Evolutionary conservation across 768 basidiomycete genomes (phyloP).

Genomic region (Collybia mongolica): DNA sequence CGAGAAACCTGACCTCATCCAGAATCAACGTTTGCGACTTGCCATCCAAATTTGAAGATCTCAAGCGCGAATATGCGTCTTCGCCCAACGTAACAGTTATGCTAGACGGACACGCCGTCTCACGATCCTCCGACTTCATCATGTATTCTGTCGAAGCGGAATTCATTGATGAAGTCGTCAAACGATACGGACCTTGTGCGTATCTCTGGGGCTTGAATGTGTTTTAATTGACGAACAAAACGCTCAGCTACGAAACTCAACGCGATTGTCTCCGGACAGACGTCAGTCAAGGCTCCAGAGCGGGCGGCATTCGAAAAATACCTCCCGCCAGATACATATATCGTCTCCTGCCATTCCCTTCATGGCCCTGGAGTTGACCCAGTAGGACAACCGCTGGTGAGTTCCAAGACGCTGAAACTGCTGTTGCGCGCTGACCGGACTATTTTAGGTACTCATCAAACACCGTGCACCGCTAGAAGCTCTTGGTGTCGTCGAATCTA

Average conservation of each 20-base stretch:
- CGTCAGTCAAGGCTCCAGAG: constrained; percentile 95
- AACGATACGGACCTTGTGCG: constrained; percentile 87
- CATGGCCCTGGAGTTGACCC: constrained; percentile 92
- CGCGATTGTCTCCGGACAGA: constrained; percentile 93
- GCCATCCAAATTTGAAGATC: constrained; percentile 65
- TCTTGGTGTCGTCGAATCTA: constrained; percentile 74
- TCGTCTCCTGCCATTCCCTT: constrained; percentile 93
- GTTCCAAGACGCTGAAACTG: constrained; percentile 13
- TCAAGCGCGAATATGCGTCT: constrained; percentile 53
- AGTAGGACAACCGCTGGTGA: constrained; percentile 84
- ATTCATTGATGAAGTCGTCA: constrained; percentile 76
- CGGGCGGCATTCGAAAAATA: constrained; percentile 83
- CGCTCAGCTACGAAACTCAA: constrained; percentile 82
- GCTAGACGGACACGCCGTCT: constrained; percentile 80
- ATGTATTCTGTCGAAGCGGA: constrained; percentile 97
- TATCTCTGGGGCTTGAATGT: constrained; percentile 11
- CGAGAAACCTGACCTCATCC: background rate
- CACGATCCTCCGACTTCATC: constrained; percentile 88
- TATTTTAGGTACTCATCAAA: constrained; percentile 75
- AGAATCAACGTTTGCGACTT: constrained; percentile 92
- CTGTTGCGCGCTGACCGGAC: too few species aligned
- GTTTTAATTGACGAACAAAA: background rate
- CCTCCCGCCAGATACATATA: constrained; percentile 81
- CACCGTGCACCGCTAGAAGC: constrained; percentile 78
- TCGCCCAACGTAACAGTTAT: constrained; percentile 62